Conservation (phyloP, 1,284 basidiomycete genomes). For the Tilletia indica region DNA sequence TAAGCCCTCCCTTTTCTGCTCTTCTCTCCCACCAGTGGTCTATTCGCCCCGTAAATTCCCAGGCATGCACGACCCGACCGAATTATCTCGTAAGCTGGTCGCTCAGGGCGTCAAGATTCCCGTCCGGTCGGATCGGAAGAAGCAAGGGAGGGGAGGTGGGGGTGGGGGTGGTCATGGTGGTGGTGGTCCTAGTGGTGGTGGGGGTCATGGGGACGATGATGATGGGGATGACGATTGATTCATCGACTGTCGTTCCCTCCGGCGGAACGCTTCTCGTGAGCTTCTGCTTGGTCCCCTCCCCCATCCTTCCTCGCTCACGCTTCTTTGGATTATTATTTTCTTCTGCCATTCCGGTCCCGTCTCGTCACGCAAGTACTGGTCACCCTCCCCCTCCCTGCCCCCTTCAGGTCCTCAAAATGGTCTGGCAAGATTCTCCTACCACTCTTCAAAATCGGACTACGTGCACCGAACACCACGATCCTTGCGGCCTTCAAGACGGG, state of each 20-base stretch:
- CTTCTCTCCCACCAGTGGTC: conserved; percentile 23
- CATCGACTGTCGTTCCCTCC: too few relatives aligned
- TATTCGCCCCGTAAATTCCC: conserved; percentile 48
- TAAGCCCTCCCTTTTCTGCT: neutral
- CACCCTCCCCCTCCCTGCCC: too few relatives aligned
- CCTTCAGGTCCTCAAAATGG: too few relatives aligned
- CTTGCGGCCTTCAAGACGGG: too few relatives aligned
- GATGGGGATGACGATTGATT: conserved; percentile 8
- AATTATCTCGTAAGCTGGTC: conserved; percentile 44
- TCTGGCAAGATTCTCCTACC: too few relatives aligned
- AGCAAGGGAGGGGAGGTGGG: conserved; percentile 14
- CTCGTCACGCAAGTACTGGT: too few relatives aligned
- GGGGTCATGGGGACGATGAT: neutral
- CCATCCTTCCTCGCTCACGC: too few relatives aligned
- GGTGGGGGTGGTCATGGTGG: neutral
- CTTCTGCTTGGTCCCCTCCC: too few relatives aligned
- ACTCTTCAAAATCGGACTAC: too few relatives aligned
- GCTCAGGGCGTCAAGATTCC: conserved; percentile 51
- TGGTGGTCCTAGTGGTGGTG: neutral
- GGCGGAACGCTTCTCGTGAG: neutral
- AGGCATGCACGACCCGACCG: conserved; percentile 47
- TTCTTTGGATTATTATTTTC: too few relatives aligned
- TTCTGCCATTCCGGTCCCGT: too few relatives aligned
- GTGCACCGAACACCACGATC: too few relatives aligned
- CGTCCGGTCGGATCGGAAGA: conserved; percentile 46